phyloP scores from a whole-genome alignment of 768 basidiomycete species.

The Lactifluus pinguis region DNA sequence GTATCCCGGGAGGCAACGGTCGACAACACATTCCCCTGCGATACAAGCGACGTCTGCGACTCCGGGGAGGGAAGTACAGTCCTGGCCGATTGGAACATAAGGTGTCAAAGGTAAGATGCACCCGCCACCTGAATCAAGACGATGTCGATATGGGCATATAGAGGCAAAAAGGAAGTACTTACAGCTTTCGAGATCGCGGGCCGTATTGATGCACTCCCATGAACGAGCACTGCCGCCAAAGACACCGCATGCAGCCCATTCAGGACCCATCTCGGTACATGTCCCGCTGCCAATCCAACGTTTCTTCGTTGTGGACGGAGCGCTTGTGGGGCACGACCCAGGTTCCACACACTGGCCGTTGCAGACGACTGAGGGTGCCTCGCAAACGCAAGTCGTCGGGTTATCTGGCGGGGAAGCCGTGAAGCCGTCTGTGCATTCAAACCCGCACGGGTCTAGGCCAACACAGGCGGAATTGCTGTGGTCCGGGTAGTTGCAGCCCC shows the following conservation, averaged over 20 bases:
- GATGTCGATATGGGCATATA: too few relatives aligned
- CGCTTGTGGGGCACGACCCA: constrained; percentile 24
- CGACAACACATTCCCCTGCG: constrained; percentile 34
- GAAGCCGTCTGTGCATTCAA: too few relatives aligned
- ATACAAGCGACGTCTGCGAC: constrained; percentile 42
- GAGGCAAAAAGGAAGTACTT: constrained; percentile 19
- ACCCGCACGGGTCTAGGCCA: too few relatives aligned
- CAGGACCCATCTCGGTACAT: constrained; percentile 18
- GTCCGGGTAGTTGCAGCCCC: too few relatives aligned
- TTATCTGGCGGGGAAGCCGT: too few relatives aligned
- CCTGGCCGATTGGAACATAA: constrained; percentile 30
- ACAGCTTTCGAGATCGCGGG: constrained; percentile 46
- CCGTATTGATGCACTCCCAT: constrained; percentile 44
- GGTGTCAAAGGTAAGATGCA: constrained; percentile 31
- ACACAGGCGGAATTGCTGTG: not conserved
- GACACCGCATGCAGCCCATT: constrained; percentile 37
- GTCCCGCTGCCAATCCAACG: constrained; percentile 28
- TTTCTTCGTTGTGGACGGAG: constrained; percentile 14
- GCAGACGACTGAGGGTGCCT: constrained; percentile 38
- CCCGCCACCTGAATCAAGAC: constrained; percentile 34
- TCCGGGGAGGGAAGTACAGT: constrained; percentile 41
- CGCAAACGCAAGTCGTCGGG: constrained; percentile 31
- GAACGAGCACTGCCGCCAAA: constrained; percentile 30
- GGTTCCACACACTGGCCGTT: not conserved
- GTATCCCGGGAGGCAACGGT: constrained; percentile 39